A percentile compares a stretch with the other conserved stretches of the same genome.
Conservation (phyloP, 257 asterid genomes). For the Cynanchum wilfordii region DNA sequence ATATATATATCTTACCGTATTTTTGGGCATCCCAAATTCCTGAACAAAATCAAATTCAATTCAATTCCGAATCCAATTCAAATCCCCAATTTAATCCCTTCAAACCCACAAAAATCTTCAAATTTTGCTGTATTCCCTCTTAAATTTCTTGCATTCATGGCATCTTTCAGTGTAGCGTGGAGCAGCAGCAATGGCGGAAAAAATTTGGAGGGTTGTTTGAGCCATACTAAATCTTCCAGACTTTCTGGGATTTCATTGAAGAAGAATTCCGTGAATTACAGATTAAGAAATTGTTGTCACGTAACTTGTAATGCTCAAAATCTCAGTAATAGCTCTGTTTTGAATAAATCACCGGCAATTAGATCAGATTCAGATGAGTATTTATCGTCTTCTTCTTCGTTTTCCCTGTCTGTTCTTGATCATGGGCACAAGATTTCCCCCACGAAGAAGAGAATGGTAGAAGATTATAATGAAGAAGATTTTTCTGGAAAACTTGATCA, state of each 20-base stretch:
- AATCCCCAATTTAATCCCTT: not conserved
- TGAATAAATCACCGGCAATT: not conserved
- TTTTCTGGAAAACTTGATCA: conserved; percentile 24
- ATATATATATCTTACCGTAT: not conserved
- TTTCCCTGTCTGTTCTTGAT: not conserved
- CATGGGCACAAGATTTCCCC: not conserved
- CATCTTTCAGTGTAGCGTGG: conserved; percentile 6
- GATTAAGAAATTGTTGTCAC: not conserved
- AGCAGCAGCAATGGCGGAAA: not conserved
- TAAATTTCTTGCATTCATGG: not conserved
- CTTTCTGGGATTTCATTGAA: not conserved
- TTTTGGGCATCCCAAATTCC: not conserved
- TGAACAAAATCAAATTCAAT: not conserved
- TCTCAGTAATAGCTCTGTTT: not conserved
- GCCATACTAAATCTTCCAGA: not conserved
- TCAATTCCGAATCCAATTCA: not conserved
- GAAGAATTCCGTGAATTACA: conserved; percentile 10
- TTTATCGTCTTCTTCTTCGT: not conserved
- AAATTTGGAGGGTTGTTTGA: not conserved
- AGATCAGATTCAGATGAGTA: not conserved
- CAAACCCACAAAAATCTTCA: not conserved
- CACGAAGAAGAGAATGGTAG: not conserved
- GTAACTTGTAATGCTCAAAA: not conserved
- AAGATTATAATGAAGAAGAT: conserved; percentile 4
- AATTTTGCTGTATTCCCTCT: not conserved